Conservation (phyloP, 129 eudicot genomes). For the Ambrosia trifida region DNA sequence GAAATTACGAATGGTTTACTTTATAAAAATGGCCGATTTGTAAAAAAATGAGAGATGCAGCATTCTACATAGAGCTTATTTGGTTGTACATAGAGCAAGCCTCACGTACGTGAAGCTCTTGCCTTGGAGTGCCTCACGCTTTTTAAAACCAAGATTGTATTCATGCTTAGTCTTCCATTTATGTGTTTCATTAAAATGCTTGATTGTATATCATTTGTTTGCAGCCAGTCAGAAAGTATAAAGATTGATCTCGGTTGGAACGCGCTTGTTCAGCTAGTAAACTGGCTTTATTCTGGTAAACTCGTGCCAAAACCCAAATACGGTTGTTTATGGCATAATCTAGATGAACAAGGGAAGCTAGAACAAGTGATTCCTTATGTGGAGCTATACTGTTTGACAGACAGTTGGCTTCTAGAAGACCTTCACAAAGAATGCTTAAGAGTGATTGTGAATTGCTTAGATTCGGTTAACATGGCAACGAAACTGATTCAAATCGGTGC, state of each 20-base stretch:
- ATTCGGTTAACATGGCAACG: conserved; percentile 52
- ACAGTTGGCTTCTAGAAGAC: conserved; percentile 70
- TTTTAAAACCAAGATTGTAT: too few relatives aligned
- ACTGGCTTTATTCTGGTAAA: conserved; percentile 65
- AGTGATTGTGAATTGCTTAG: conserved; percentile 52
- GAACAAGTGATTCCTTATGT: conserved; percentile 52
- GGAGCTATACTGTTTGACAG: conserved; percentile 84
- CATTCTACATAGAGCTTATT: too few relatives aligned
- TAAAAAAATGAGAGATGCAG: too few relatives aligned
- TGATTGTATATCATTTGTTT: conserved; percentile 7
- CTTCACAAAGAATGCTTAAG: conserved; percentile 52
- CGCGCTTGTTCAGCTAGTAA: conserved; percentile 61
- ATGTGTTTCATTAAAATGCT: neutral
- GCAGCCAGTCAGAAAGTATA: conserved; percentile 60
- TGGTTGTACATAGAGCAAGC: too few relatives aligned
- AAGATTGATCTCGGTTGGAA: conserved; percentile 73
- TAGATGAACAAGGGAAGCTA: conserved; percentile 51
- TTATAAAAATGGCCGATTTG: too few relatives aligned
- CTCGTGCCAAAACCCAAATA: conserved; percentile 52
- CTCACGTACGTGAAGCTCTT: too few relatives aligned
- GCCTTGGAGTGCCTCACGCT: too few relatives aligned
- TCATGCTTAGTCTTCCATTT: too few relatives aligned
- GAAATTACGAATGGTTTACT: too few relatives aligned
- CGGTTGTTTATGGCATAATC: conserved; percentile 75
- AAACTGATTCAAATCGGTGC: conserved; percentile 67